These are phyloP conservation scores for Aspergillus pseudoterreus DNA, from an alignment of 2,329 filamentous ascomycete species.

Conservation along the genomic window DNA sequence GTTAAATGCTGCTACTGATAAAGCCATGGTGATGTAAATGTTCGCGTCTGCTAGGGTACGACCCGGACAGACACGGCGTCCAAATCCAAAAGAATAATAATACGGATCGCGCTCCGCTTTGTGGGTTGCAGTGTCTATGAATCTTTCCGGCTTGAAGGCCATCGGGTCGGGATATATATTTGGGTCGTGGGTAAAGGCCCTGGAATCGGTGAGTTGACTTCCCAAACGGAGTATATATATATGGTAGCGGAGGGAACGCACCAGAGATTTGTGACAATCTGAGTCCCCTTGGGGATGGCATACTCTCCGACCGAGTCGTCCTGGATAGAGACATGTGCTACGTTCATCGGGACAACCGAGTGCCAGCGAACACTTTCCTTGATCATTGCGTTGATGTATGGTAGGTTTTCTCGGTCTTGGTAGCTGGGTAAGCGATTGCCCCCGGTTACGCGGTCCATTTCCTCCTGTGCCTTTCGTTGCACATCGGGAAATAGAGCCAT, in stretches of 20 bases:
- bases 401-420: slow-evolving; percentile 33
- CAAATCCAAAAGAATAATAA: slow-evolving; percentile 31
- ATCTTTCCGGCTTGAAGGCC: slow-evolving; percentile 44
- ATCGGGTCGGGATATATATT: slow-evolving; percentile 33
- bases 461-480: slow-evolving; percentile 47
- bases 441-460: slow-evolving; percentile 38
- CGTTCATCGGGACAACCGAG: slow-evolving; percentile 27
- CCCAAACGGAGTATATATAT: no score
- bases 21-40: slow-evolving; percentile 41
- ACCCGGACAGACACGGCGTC: slow-evolving; percentile 41
- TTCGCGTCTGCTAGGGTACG: slow-evolving; percentile 38
- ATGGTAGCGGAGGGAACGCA: slow-evolving; percentile 10
- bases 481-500: slow-evolving; percentile 50
- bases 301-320: slow-evolving; percentile 24
- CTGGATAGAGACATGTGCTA: slow-evolving; percentile 25
- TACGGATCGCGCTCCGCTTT: slow-evolving; percentile 36
- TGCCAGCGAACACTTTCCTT: slow-evolving; percentile 36
- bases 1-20: slow-evolving; percentile 46
- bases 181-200: slow-evolving; percentile 40
- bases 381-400: slow-evolving; percentile 33
- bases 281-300: slow-evolving; percentile 32
- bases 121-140: slow-evolving; percentile 26
- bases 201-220: slow-evolving; percentile 15
- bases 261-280: slow-evolving; percentile 36
- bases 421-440: slow-evolving; percentile 28